Evolutionary conservation across 371 early-diverging fungal genomes (phyloP).

Genomic region (Nematocida ironsii): DNA sequence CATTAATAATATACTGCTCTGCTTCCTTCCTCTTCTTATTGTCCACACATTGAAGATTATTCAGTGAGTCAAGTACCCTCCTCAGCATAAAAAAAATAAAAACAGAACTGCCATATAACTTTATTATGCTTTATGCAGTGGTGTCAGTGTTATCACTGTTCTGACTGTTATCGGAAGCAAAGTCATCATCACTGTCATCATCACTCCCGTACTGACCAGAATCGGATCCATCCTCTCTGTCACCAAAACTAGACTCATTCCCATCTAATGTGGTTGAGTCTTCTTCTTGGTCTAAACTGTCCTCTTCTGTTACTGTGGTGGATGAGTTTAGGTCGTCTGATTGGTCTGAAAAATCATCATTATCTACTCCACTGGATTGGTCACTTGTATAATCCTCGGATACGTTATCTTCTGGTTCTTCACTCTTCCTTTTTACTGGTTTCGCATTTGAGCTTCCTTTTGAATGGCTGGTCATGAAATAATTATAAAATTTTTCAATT

Average conservation of each 20-base stretch:
- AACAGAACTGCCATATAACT: slow-evolving; percentile 25
- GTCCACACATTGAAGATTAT: slow-evolving; percentile 10
- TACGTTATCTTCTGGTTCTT: background rate
- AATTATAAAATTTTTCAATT: slow-evolving; percentile 51
- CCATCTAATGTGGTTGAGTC: slow-evolving; percentile 29
- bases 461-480: slow-evolving; percentile 6
- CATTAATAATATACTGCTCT: slow-evolving; percentile 19
- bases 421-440: slow-evolving; percentile 48
- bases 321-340: slow-evolving; percentile 28
- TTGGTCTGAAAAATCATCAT: slow-evolving; percentile 20
- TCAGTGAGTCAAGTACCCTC: slow-evolving; percentile 27
- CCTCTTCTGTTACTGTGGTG: slow-evolving; percentile 42
- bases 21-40: slow-evolving; percentile 48
- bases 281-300: slow-evolving; percentile 17
- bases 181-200: slow-evolving; percentile 25
- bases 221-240: slow-evolving; percentile 18
- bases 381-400: slow-evolving; percentile 48
- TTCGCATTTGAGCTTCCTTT: slow-evolving; percentile 38
- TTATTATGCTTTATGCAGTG: slow-evolving; percentile 16
- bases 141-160: slow-evolving; percentile 15
- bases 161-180: background rate
- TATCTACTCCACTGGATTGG: background rate
- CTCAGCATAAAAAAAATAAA: slow-evolving; percentile 51
- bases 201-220: slow-evolving; percentile 36
- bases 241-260: slow-evolving; percentile 46